A percentile compares a stretch with the other conserved stretches of the same genome.
phyloP scores from a whole-genome alignment of 2,329 filamentous ascomycete species.

The Xylaria sp. region DNA sequence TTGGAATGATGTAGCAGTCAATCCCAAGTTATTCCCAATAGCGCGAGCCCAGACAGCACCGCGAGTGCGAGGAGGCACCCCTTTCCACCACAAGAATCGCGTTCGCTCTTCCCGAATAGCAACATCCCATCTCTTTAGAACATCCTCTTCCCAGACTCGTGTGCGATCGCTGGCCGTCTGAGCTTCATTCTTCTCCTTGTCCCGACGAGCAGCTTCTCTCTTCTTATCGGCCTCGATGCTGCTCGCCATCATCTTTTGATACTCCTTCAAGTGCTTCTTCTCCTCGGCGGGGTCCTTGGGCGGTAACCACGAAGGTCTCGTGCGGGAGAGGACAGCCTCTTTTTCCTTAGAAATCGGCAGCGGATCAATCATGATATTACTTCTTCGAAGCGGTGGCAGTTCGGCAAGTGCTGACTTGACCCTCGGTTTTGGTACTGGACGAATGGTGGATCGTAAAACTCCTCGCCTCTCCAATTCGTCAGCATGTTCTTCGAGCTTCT shows the following conservation, averaged over 20 bases:
- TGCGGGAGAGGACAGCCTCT: constrained; percentile 82
- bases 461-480: constrained; percentile 66
- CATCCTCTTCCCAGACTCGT: constrained; percentile 78
- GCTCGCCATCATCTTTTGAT: constrained; percentile 81
- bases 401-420: constrained; percentile 75
- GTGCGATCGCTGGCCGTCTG: constrained; percentile 64
- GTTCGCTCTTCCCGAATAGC: constrained; percentile 75
- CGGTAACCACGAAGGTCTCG: constrained; percentile 84
- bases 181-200: constrained; percentile 64
- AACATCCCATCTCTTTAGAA: constrained; percentile 78
- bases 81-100: constrained; percentile 84
- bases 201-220: constrained; percentile 63
- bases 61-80: constrained; percentile 75
- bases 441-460: constrained; percentile 38
- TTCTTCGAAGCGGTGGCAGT: constrained; percentile 74
- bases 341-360: constrained; percentile 87
- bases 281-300: constrained; percentile 93
- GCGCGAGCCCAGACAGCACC: constrained; percentile 76
- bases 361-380: constrained; percentile 85
- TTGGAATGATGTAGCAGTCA: constrained; percentile 73
- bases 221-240: constrained; percentile 69
- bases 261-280: constrained; percentile 85
- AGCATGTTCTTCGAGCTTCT: constrained; percentile 82
- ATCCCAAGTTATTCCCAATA: constrained; percentile 77
- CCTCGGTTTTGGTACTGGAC: constrained; percentile 57